These are phyloP conservation scores for Suillus brevipes DNA, from an alignment of 768 basidiomycete genomes.

Conservation along the genomic window DNA sequence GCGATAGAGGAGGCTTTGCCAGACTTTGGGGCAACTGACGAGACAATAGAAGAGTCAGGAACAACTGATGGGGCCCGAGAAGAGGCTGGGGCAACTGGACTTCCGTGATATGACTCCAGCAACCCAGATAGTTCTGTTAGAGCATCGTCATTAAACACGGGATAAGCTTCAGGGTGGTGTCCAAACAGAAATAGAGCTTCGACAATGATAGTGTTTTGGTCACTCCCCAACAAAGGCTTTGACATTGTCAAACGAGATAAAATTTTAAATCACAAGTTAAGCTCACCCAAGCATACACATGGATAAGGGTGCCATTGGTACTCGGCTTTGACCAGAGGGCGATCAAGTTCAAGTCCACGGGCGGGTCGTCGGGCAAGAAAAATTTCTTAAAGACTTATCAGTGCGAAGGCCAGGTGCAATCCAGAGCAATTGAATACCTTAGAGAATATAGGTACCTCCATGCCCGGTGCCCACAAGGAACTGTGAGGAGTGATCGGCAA, in stretches of 20 bases:
- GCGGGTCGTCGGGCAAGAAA: neutral
- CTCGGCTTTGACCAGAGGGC: neutral
- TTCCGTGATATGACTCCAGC: neutral
- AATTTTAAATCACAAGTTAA: neutral
- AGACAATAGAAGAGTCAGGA: neutral
- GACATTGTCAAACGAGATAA: neutral
- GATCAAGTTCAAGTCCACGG: neutral
- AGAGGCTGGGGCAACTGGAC: neutral
- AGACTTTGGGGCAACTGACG: neutral
- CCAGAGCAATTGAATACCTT: neutral
- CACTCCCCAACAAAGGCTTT: neutral
- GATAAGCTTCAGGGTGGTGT: neutral
- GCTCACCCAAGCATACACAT: neutral
- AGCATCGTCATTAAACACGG: neutral
- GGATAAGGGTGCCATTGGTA: neutral
- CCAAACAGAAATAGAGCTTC: neutral
- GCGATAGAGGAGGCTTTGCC: no score
- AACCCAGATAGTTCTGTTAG: neutral
- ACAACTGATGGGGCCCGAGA: neutral
- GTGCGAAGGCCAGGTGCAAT: neutral
- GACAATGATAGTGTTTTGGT: neutral
- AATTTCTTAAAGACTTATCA: neutral
- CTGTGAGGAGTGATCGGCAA: neutral
- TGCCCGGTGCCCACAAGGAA: neutral
- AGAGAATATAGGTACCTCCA: neutral